Evolutionary conservation across 345 rosid genomes (phyloP), one percentile per base, ranked within the genome.

Genomic region (Firmiana major): DNA sequence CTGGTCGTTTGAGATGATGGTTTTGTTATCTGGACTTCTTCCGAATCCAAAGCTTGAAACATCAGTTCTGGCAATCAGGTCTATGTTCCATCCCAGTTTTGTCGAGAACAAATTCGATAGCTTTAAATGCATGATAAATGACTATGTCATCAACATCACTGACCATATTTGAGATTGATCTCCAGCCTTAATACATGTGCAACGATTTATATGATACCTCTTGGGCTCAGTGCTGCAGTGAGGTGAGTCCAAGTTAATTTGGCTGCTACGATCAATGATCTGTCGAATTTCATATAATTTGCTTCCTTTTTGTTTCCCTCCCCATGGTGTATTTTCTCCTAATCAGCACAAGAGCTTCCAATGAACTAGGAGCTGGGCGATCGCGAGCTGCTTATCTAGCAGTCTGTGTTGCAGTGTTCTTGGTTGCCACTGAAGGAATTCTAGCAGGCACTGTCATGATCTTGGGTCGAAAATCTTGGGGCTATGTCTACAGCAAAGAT

Each of bases 281-380:
- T 34, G 22, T 63, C 3, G 5, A 63, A 8, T 28, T 28, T 1
- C 38, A 13, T 7, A 34, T 1, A 43, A 7, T 64, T 38, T 28
- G 8, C 31, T n/a, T 19, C 4, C 5, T 19, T 65, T 12, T 9
- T 49, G 31, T 75, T 6, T 4, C 31, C 8, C 3, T n/a, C 68
- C 3, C n/a, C 68, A 36, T 38, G 49, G 17, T 42, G 13, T 62
- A 8, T 51, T 6, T 24, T 63, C 12, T 48, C 3, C 58, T 54
- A 21, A 3, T 21, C 45, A 84, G 86, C 66, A 84, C 84, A 17
- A 66, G 84, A 68, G 80, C 77, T 8, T 81, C 84, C 40, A 84
- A 84, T 48, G 82, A 84, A 68, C 53, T 84, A 9, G 86, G 84
- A 16, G 82, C 84, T 7, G 74, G 76, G 5, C 58, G 63, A 16